These are phyloP conservation scores for Mycogone perniciosa DNA, from an alignment of 2,329 filamentous ascomycete genomes.

Conservation along the genomic window DNA sequence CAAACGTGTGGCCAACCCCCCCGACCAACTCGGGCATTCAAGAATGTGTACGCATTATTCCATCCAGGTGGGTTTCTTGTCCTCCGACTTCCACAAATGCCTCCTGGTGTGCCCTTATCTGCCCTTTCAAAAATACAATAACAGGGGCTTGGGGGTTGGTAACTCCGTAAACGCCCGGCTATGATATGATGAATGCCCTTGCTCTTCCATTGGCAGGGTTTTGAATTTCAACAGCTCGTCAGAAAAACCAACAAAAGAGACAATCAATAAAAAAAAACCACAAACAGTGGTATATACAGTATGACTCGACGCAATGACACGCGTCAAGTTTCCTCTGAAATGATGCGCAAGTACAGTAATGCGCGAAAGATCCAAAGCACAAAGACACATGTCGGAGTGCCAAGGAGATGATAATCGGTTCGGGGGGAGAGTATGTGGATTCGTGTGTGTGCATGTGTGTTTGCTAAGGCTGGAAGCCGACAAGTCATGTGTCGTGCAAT, in stretches of 20 bases:
- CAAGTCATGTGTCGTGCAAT: neutral
- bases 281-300: neutral
- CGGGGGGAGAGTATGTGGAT: no score
- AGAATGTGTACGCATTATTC: neutral
- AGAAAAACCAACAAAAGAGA: constrained; percentile 13
- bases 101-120: neutral
- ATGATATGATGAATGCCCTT: constrained; percentile 20
- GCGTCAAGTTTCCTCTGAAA: no score
- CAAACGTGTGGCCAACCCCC: neutral
- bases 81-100: constrained; percentile 1
- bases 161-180: constrained; percentile 26
- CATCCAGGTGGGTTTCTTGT: constrained; percentile 1
- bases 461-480: neutral
- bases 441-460: neutral
- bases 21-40: neutral
- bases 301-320: no score
- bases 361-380: no score
- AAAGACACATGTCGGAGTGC: no score
- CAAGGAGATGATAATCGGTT: no score
- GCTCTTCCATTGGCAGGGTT: constrained; percentile 13
- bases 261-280: constrained; percentile 3
- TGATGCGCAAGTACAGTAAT: no score
- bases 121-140: neutral
- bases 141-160: constrained; percentile 1
- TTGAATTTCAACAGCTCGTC: neutral